Percentiles rank a stretch among this genome's conserved stretches.
These are phyloP conservation scores for Chlorella sp. DNA, from an alignment of 139 green algal species.

Conservation along the genomic window DNA sequence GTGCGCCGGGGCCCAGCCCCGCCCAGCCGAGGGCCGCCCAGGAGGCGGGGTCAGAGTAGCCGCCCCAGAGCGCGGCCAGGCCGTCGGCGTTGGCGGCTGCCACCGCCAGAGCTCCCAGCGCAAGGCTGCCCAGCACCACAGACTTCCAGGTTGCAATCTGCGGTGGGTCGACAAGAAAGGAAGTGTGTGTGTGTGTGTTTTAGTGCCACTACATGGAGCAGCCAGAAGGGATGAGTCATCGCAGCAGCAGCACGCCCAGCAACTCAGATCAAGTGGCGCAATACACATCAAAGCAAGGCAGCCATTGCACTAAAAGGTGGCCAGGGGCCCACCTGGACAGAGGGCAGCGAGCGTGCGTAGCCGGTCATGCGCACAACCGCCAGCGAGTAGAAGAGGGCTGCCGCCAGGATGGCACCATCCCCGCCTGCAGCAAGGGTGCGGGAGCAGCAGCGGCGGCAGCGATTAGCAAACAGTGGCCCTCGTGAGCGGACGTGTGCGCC, in stretches of 20 bases:
- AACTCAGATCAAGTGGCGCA: too few species aligned
- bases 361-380: slow-evolving; percentile 41
- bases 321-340: neutral
- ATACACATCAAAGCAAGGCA: neutral
- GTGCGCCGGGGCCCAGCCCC: slow-evolving; percentile 32
- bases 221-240: too few species aligned
- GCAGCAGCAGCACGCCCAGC: too few species aligned
- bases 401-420: slow-evolving; percentile 22
- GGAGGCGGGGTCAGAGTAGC: neutral
- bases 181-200: too few species aligned
- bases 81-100: neutral
- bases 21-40: slow-evolving; percentile 35
- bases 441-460: too few species aligned
- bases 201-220: too few species aligned
- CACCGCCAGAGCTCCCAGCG: neutral
- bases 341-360: slow-evolving; percentile 32
- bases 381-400: slow-evolving; percentile 48
- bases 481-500: too few species aligned
- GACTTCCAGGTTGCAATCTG: slow-evolving; percentile 11
- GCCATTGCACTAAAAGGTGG: neutral
- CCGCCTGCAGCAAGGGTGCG: slow-evolving; percentile 3
- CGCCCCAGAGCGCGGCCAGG: slow-evolving; percentile 16
- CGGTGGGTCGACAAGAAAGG: too few species aligned
- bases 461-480: too few species aligned
- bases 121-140: slow-evolving; percentile 12